These are phyloP conservation scores for Hanseniaspora opuntiae DNA, from an alignment of 805 yeast species.

Conservation along the genomic window DNA sequence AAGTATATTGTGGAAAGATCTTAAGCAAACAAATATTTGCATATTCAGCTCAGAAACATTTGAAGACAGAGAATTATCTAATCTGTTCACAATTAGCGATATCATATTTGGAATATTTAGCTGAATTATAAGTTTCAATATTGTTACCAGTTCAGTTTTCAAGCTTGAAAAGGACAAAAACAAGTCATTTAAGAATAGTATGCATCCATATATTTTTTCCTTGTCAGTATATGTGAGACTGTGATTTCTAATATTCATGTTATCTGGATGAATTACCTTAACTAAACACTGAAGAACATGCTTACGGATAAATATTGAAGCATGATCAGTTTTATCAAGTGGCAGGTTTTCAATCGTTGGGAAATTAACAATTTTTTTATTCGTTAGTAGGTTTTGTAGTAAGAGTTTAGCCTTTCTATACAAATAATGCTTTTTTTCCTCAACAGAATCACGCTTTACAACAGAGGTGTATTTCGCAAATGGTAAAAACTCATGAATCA, in stretches of 20 bases:
- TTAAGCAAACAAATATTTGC: neutral
- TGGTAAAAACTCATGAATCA: slow-evolving; percentile 60
- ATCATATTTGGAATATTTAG: slow-evolving; percentile 46
- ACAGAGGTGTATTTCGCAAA: slow-evolving; percentile 25
- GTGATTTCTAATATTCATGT: slow-evolving; percentile 36
- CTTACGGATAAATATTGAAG: slow-evolving; percentile 58
- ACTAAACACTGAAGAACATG: slow-evolving; percentile 57
- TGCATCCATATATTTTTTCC: neutral
- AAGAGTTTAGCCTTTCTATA: slow-evolving; percentile 43
- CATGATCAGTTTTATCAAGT: slow-evolving; percentile 40
- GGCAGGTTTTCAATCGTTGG: slow-evolving; percentile 14
- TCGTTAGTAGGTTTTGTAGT: slow-evolving; percentile 38
- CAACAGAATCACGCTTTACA: slow-evolving; percentile 23
- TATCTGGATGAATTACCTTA: slow-evolving; percentile 29
- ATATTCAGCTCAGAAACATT: slow-evolving; percentile 1
- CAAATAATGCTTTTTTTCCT: slow-evolving; percentile 36
- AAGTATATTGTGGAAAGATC: neutral
- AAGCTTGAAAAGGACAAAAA: slow-evolving; percentile 33
- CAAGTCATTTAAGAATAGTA: slow-evolving; percentile 13
- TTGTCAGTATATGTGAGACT: slow-evolving; percentile 12
- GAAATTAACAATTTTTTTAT: neutral
- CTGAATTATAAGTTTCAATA: slow-evolving; percentile 57
- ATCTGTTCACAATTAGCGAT: slow-evolving; percentile 43
- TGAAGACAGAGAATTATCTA: slow-evolving; percentile 36
- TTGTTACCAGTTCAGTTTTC: slow-evolving; percentile 41